Evolutionary conservation across 2,329 filamentous ascomycete genomes (phyloP), one percentile per base, ranked within the genome.

Genomic region (Colletotrichum scovillei): DNA sequence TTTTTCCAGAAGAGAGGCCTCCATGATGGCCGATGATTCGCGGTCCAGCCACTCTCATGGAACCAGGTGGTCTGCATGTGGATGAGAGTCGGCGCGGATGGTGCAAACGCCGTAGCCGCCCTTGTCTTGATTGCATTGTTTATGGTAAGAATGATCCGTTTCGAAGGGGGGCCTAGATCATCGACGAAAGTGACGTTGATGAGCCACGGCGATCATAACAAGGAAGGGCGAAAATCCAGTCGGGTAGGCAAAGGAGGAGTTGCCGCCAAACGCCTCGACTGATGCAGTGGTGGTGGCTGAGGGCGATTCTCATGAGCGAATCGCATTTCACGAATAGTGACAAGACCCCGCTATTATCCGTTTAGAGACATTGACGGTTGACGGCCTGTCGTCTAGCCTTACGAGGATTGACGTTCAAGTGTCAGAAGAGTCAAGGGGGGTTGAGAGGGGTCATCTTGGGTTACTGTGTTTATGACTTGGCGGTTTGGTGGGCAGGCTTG

Each of bases 251-350:
- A 19, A 32, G 42, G 32, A 35, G 52, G 32, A 42, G 30, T 49
- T 56, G 22, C 57, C 49, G 52, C 49, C 24, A 14, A n/a, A 49
- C 49, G 65, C 69, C 69, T 69, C 65, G 65, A 57, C 52, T 68
- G 57, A 63, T 63, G 57, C 52, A 68, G 58, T 53, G 28, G 49
- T 38, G 38, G 69, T 72, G 64, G 64, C 69, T 72, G 58, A 69
- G 64, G 57, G 19, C 14, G 19, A 58, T 69, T 69, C 35, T 52
- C 52, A 72, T 57, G 65, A 72, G 65, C 69, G 38, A 72, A 69
- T 72, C 69, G 69, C 65, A 72, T 72, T 53, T 69, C 49, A 42
- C 26, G 24, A 12, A 57, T 4, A 1, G 6, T 6, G 8, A 4
- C 4, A 12, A 26, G 19, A 14, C 42, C 5, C 64, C 65, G 63